A percentile compares a stretch with the other conserved stretches of the same genome.
Conservation (phyloP, 202 grass and related monocot species). For the Setaria italica region DNA sequence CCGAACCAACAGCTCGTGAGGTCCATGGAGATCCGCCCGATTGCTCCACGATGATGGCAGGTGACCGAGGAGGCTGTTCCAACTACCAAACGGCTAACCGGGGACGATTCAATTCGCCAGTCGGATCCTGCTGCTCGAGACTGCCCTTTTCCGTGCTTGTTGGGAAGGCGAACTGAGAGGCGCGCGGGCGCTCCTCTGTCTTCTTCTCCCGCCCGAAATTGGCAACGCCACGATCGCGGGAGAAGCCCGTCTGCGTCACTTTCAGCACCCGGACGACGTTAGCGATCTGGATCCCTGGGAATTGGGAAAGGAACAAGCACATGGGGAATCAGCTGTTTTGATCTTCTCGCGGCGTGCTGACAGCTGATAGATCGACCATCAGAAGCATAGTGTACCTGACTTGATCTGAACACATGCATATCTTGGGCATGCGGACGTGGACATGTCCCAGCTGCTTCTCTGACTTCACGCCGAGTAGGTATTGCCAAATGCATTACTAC, state of each 20-base stretch:
- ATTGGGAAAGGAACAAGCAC: background rate
- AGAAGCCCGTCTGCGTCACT: background rate
- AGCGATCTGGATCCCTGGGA: background rate
- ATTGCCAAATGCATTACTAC: slow-evolving; percentile 6
- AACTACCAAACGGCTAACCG: background rate
- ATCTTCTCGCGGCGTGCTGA: background rate
- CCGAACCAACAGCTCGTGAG: background rate
- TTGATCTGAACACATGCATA: slow-evolving; percentile 9
- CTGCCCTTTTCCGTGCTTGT: background rate
- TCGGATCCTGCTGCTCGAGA: background rate
- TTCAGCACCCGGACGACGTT: background rate
- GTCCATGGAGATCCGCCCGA: no score
- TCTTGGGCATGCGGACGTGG: background rate
- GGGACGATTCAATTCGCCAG: background rate
- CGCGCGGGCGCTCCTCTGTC: background rate
- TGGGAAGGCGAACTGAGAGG: background rate
- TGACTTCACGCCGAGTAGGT: background rate
- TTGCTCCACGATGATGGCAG: background rate
- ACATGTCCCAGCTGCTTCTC: slow-evolving; percentile 14
- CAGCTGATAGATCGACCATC: background rate
- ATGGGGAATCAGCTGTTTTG: background rate
- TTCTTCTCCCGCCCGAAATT: background rate
- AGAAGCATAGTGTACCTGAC: background rate
- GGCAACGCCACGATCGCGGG: background rate
- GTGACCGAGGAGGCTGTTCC: background rate